Percentiles rank a stretch among this genome's conserved stretches.
Conservation (phyloP, 176 grass and related monocot genomes). For the Carex parvula region DNA sequence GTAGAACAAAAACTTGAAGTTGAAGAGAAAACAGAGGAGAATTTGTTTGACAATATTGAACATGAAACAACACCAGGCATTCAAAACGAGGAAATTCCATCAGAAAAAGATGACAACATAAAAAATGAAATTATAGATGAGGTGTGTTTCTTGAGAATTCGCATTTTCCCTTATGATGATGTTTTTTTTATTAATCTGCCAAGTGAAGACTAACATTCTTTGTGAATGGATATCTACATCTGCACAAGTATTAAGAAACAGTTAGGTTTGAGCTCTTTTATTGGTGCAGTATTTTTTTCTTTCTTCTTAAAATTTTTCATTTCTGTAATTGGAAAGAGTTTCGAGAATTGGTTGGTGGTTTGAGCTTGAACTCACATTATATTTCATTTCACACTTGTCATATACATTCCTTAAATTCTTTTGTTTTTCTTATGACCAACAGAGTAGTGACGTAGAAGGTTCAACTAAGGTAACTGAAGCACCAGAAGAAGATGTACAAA, state of each 20-base stretch:
- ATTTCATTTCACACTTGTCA: neutral
- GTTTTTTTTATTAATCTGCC: neutral
- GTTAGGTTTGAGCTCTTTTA: too few relatives aligned
- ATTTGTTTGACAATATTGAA: neutral
- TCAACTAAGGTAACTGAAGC: neutral
- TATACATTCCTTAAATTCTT: neutral
- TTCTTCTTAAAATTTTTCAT: neutral
- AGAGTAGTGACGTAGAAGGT: neutral
- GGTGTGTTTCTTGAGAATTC: neutral
- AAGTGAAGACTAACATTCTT: neutral
- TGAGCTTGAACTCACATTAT: neutral
- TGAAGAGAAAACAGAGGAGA: neutral
- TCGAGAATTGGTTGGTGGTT: neutral
- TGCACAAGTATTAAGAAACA: neutral
- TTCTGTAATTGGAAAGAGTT: neutral
- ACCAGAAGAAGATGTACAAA: neutral
- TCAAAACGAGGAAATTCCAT: conserved; percentile 6
- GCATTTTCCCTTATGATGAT: neutral
- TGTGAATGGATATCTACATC: neutral
- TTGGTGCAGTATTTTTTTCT: neutral
- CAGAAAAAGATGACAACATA: conserved; percentile 5
- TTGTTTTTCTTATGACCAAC: neutral
- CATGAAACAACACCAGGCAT: neutral
- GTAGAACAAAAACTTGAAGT: conserved; percentile 13
- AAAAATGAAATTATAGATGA: conserved; percentile 8